Evolutionary conservation across 371 early-diverging fungal species (phyloP).

Genomic region (Mortierella sp.): DNA sequence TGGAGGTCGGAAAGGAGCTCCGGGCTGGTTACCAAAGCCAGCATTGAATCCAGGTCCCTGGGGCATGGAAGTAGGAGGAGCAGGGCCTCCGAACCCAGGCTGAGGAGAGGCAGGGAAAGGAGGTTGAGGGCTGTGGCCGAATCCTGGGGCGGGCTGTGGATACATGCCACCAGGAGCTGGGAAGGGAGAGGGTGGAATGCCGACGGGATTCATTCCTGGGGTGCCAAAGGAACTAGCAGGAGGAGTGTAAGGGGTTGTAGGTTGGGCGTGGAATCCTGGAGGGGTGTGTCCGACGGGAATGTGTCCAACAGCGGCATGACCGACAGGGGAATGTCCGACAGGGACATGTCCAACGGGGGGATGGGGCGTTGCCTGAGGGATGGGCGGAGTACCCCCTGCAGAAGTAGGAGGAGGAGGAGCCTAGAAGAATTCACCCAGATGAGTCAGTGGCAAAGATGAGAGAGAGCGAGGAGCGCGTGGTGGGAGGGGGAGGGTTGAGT

Average conservation of each 20-base stretch:
- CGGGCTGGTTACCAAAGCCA: constrained; percentile 10
- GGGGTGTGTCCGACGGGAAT: constrained; percentile 30
- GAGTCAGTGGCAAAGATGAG: too few species aligned
- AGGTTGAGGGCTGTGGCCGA: constrained; percentile 16
- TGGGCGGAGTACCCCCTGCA: constrained; percentile 30
- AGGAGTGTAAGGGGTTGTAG: constrained; percentile 24
- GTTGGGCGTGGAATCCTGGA: constrained; percentile 33
- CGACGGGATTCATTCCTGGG: constrained; percentile 17
- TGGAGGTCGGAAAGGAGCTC: constrained; percentile 5
- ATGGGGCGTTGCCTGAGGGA: constrained; percentile 30
- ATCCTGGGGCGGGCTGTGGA: constrained; percentile 10
- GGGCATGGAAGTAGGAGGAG: too few species aligned
- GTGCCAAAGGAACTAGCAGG: constrained; percentile 30
- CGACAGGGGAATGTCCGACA: constrained; percentile 24
- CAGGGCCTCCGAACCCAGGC: constrained; percentile 4
- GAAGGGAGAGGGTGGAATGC: constrained; percentile 23
- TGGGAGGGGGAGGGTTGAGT: too few species aligned
- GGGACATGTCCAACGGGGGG: constrained; percentile 28
- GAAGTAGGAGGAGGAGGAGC: constrained; percentile 30
- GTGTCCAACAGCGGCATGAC: constrained; percentile 31
- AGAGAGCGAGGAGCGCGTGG: too few species aligned
- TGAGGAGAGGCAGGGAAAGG: constrained; percentile 26
- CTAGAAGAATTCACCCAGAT: too few species aligned
- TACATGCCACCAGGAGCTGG: constrained; percentile 17
- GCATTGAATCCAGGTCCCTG: neutral